Percentiles rank a stretch among this genome's conserved stretches.
Conservation (phyloP, 164 flowering plant species). For the Umbellularia californica region DNA sequence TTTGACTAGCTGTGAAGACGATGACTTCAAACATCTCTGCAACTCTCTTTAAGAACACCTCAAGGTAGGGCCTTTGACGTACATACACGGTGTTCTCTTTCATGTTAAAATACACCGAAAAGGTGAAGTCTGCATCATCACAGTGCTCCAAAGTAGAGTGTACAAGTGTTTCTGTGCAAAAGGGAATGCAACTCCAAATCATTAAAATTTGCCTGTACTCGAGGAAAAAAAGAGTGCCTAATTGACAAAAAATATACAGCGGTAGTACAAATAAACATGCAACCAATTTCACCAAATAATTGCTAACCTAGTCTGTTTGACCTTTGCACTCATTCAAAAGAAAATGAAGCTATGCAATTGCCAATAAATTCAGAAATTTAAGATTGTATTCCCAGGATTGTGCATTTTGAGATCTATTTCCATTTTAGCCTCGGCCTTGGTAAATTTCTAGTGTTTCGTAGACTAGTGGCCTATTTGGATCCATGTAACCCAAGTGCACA, state of each 20-base stretch:
- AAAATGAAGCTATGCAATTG: background rate
- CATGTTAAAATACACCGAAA: slow-evolving; percentile 76
- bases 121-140: slow-evolving; percentile 84
- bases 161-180: slow-evolving; percentile 81
- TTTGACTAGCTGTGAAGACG: slow-evolving; percentile 94
- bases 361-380: background rate
- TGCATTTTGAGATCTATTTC: no score
- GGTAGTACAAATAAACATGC: background rate
- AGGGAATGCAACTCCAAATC: background rate
- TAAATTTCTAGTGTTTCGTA: no score
- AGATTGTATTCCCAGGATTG: background rate
- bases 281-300: background rate
- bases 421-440: no score
- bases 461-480: no score
- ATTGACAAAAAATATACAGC: background rate
- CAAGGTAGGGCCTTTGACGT: slow-evolving; percentile 74
- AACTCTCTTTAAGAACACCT: slow-evolving; percentile 66
- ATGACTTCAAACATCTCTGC: slow-evolving; percentile 90
- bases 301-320: background rate
- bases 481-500: no score
- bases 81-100: slow-evolving; percentile 90
- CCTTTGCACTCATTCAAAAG: background rate
- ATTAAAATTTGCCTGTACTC: background rate
- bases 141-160: slow-evolving; percentile 77
- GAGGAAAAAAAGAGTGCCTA: no score